These are phyloP conservation scores for Solanum pimpinellifolium DNA, from an alignment of 257 asterid species.

Conservation along the genomic window DNA sequence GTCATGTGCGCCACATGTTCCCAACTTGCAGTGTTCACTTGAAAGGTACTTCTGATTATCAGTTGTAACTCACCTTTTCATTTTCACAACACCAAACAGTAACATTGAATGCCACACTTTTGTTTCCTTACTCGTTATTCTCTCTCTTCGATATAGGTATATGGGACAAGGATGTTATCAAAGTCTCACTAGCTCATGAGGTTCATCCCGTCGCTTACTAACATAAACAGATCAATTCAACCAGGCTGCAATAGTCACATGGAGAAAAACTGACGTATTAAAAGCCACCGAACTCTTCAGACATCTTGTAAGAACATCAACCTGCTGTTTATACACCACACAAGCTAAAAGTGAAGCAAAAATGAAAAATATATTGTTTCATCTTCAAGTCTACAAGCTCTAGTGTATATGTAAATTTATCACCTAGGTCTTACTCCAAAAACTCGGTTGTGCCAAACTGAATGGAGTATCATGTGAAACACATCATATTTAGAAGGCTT, in stretches of 20 bases:
- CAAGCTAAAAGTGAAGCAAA: neutral
- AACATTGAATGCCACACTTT: neutral
- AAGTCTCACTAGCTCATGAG: neutral
- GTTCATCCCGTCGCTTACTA: neutral
- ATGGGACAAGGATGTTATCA: neutral
- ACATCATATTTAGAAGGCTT: slow-evolving; percentile 32
- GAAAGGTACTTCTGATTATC: neutral
- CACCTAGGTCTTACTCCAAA: slow-evolving; percentile 5
- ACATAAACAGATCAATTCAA: neutral
- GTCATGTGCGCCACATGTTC: neutral
- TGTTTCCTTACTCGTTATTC: neutral
- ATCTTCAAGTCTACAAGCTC: neutral
- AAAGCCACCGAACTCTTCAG: neutral
- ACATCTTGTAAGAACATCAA: neutral
- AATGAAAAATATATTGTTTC: neutral
- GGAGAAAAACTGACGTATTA: neutral
- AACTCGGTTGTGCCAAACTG: slow-evolving; percentile 35
- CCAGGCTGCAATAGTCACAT: neutral
- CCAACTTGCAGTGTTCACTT: neutral
- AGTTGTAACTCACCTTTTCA: neutral
- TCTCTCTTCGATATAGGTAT: neutral
- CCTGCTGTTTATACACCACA: neutral
- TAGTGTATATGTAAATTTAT: neutral
- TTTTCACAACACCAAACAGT: neutral
- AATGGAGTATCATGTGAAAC: slow-evolving; percentile 38